A percentile compares a stretch with the other conserved stretches of the same genome.
phyloP scores from a whole-genome alignment of 2,329 filamentous ascomycete species.

The Rhinocladiella mackenziei region DNA sequence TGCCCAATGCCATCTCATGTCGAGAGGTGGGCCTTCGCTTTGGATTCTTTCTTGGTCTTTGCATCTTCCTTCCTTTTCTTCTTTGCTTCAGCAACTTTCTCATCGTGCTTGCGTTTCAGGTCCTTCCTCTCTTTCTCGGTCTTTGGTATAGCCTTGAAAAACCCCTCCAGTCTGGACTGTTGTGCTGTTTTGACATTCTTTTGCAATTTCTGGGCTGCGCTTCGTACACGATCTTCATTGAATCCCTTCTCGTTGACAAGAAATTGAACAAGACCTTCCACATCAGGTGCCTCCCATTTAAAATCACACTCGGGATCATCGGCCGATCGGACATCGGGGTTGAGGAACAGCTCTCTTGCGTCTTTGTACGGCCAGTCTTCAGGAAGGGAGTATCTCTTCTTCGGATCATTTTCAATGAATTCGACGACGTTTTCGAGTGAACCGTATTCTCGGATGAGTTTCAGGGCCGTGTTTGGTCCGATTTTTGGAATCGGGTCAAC shows the following conservation, averaged over 20 bases:
- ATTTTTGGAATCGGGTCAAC: slow-evolving; percentile 94
- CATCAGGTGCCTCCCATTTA: slow-evolving; percentile 93
- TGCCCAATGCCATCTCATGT: slow-evolving; percentile 40
- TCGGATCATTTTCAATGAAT: slow-evolving; percentile 68
- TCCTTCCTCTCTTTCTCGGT: slow-evolving; percentile 78
- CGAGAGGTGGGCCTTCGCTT: slow-evolving; percentile 74
- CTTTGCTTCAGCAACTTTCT: slow-evolving; percentile 86
- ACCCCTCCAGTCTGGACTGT: slow-evolving; percentile 87
- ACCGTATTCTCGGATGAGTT: slow-evolving; percentile 89
- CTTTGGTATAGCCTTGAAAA: slow-evolving; percentile 91
- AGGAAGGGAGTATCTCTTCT: slow-evolving; percentile 76
- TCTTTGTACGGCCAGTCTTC: slow-evolving; percentile 97
- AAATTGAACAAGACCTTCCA: slow-evolving; percentile 84
- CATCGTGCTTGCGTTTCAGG: slow-evolving; percentile 89
- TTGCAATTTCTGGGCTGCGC: slow-evolving; percentile 69
- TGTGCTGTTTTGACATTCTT: slow-evolving; percentile 91
- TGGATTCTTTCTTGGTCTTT: slow-evolving; percentile 89
- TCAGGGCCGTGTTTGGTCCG: slow-evolving; percentile 84
- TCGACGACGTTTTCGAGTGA: slow-evolving; percentile 83
- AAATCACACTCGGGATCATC: slow-evolving; percentile 88
- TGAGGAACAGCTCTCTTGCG: slow-evolving; percentile 84
- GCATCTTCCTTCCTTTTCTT: slow-evolving; percentile 93
- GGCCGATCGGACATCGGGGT: slow-evolving; percentile 80
- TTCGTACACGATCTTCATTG: slow-evolving; percentile 86
- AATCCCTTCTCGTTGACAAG: slow-evolving; percentile 94